Base-by-base conservation (phyloP, 768 basidiomycete species). In the Tylopilus vinaceipallidus region DNA sequence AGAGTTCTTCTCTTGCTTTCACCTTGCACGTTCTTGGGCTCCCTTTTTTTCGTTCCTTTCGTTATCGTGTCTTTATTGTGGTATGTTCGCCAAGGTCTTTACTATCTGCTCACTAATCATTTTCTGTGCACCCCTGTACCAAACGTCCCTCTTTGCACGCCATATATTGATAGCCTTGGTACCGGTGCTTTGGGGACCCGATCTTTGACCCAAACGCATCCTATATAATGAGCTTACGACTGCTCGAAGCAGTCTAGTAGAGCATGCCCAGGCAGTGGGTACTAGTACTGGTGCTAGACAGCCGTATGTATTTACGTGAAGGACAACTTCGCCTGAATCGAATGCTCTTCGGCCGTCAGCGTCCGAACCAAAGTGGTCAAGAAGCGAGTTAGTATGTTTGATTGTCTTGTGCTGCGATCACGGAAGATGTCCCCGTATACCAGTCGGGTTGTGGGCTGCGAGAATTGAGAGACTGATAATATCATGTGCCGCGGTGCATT, bases 211-310 rank as follows among this genome's bases (percentile, higher is more conserved):
- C 40, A 9, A 4, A 20, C 13, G 26, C 23, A 4, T 30, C 27
- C 30, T 30, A 42, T 26, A 14, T 23, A 22, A 23, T 47, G 40
- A 20, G 41, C 26, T 44, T 38, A 38, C 29, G 24, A 45, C 45
- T 49, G 41, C 45, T 56, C 30, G 45, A 47, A 14, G 54, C 39
- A 47, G 45, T 57, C 44, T 42, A 32, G 52, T 41, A 50, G 33
- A 47, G 22, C 42, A 30, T 42, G 40, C 38, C 20, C 16, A 24
- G 7, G 46, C 38, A 49, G 22, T 34, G 42, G 20, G 19, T 20
- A n/a, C n/a, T 29, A 29, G 36, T n/a, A 24, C 19, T 24, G n/a
- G 20, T 27, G 26, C 33, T 29, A 39, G 30, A 27, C 13, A 6
- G 22, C 10, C n/a, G n/a, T n/a, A n/a, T n/a, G n/a, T n/a, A 32